Evolutionary conservation across 495 filamentous ascomycete genomes (phyloP).

Genomic region (Penicillium daleae): DNA sequence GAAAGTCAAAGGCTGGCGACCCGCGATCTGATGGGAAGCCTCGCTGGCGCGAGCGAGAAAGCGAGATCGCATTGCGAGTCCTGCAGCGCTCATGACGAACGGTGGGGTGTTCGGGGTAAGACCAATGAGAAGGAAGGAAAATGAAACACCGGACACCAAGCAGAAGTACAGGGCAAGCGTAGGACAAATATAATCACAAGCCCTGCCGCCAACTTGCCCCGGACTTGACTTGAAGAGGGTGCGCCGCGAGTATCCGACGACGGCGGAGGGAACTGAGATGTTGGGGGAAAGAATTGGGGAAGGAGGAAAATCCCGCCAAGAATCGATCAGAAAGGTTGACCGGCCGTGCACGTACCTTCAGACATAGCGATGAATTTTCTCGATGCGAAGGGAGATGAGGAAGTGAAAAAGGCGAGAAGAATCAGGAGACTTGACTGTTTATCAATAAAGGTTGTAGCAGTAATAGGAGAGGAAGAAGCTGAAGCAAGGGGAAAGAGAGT

Average conservation of each 20-base stretch:
- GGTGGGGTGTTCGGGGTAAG: constrained; percentile 18
- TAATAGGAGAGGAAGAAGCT: not conserved
- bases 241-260: constrained; percentile 13
- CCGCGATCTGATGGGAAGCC: constrained; percentile 1
- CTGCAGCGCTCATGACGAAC: constrained; percentile 31
- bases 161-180: not conserved
- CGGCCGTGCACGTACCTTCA: constrained; percentile 27
- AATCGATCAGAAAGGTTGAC: constrained; percentile 9
- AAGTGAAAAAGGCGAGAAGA: not conserved
- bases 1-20: constrained; percentile 3
- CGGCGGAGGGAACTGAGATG: constrained; percentile 8
- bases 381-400: constrained; percentile 4
- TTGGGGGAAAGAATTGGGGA: constrained; percentile 17
- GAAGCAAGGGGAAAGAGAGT: constrained; percentile 6
- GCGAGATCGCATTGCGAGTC: constrained; percentile 26
- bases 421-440: constrained; percentile 2
- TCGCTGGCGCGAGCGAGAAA: constrained; percentile 18
- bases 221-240: constrained; percentile 7
- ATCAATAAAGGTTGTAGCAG: not conserved
- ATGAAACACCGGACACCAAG: constrained; percentile 1
- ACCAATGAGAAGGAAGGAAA: constrained; percentile 9
- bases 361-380: constrained; percentile 6
- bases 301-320: constrained; percentile 20
- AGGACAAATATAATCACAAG: not conserved
- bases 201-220: constrained; percentile 1